Conservation (phyloP, 441 rosid genomes). For the Gossypium lobatum region DNA sequence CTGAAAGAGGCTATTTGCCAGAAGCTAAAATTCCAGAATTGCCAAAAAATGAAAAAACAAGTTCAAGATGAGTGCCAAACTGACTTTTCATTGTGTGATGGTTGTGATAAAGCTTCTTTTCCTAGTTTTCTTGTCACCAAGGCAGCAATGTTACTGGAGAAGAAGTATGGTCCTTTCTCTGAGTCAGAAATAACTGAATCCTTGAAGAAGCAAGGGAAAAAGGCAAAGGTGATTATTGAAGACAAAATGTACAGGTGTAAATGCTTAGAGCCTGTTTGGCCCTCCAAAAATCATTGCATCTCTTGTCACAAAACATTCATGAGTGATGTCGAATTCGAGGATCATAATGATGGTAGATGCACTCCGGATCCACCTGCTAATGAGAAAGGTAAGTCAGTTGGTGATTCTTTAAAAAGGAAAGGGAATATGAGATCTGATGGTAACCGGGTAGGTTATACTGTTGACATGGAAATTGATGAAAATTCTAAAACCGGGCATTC, state of each 20-base stretch:
- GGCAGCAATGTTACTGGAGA: slow-evolving; percentile 69
- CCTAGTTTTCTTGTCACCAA: slow-evolving; percentile 50
- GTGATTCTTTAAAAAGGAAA: slow-evolving; percentile 37
- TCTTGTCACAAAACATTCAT: slow-evolving; percentile 74
- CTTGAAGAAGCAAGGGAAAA: slow-evolving; percentile 47
- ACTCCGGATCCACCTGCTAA: slow-evolving; percentile 29
- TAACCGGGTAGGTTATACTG: slow-evolving; percentile 25
- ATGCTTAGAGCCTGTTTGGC: slow-evolving; percentile 85
- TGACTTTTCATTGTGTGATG: slow-evolving; percentile 17
- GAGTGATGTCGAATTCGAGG: slow-evolving; percentile 48
- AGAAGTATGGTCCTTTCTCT: slow-evolving; percentile 55
- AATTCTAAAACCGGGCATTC: slow-evolving; percentile 28
- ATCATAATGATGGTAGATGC: slow-evolving; percentile 62
- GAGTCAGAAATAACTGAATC: slow-evolving; percentile 37
- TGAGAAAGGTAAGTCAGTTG: slow-evolving; percentile 43
- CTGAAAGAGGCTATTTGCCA: slow-evolving; percentile 73
- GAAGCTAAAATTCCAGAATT: slow-evolving; percentile 49
- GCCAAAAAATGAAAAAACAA: slow-evolving; percentile 30
- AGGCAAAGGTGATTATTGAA: slow-evolving; percentile 35
- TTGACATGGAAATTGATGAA: slow-evolving; percentile 30
- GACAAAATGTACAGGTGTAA: slow-evolving; percentile 68
- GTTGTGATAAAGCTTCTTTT: slow-evolving; percentile 24
- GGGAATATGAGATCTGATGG: slow-evolving; percentile 33
- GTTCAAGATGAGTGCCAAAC: slow-evolving; percentile 28
- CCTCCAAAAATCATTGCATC: slow-evolving; percentile 73